Base-by-base conservation (phyloP, 805 yeast species). In the Teunomyces lycoperdinae region DNA sequence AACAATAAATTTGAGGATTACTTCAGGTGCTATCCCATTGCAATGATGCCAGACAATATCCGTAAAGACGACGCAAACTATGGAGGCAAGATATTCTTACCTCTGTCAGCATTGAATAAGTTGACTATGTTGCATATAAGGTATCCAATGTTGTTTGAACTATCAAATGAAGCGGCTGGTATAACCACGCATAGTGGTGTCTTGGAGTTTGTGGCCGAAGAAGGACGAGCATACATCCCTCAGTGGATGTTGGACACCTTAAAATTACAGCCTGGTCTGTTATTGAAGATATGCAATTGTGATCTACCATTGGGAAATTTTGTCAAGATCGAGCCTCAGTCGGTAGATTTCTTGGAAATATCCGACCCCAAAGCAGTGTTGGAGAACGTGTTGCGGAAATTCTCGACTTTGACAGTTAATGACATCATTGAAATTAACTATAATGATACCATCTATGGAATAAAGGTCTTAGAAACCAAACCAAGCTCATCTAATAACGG, bases 281-380 rank as follows among this genome's bases (percentile, higher is more conserved):
- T 94, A 50, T 71, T 94, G 13, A 84, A 85, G 52, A 78, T 95
- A 35, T 77, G 84, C 39, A 82, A 83, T 42, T 82, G 89, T 24
- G 95, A 89, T 63, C 74, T 94, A 42, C 92, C 94, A 9, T 77
- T 84, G 54, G 99, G 99, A 7, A 74, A 76, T 27, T 94, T 89
- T 70, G 97, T 92, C 27, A 91, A 89, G 66, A 79, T 94, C 45
- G 96, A 94, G 67, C 99, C 99, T 1, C 99, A 94, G 64, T 84
- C 94, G 7, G 91, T 84, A 1, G 96, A 90, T 56, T 94, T 94
- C 59, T 74, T 94, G 49, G 97, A 94, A 43, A 94, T 94, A 6
- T 79, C 91, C 1, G 97, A 94, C 62, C 99, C 98, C 11, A 90
- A 90, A 63, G 98, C 99, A 0, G 99, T 94, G 3, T 69, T 94